Conservation (phyloP, 257 asterid species). For the Penstemon davidsonii region DNA sequence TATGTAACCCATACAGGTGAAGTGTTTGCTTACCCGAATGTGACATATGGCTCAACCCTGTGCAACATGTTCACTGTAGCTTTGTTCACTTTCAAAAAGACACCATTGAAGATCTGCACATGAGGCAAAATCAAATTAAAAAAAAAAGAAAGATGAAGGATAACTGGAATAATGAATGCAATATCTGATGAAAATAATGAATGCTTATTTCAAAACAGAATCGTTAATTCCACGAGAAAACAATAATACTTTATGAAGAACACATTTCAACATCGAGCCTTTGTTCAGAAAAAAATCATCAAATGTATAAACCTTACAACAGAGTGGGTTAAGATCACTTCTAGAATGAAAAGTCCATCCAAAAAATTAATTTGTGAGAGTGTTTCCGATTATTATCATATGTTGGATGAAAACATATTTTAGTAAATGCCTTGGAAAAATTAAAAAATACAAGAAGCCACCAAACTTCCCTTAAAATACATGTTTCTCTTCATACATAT, state of each 20-base stretch:
- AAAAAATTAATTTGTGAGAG: too few species aligned
- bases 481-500: background rate
- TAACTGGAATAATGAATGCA: background rate
- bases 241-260: background rate
- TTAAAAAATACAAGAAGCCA: background rate
- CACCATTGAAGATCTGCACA: conserved; percentile 68
- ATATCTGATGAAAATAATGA: background rate
- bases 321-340: background rate
- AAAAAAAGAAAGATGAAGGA: background rate
- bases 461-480: background rate
- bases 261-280: background rate
- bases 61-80: conserved; percentile 76
- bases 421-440: background rate
- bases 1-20: background rate
- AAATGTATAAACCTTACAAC: too few species aligned
- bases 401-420: background rate
- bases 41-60: conserved; percentile 76
- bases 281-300: background rate
- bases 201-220: background rate
- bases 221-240: background rate
- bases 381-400: background rate
- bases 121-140: background rate
- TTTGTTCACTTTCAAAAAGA: conserved; percentile 71
- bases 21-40: conserved; percentile 51
- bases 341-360: too few species aligned